These are phyloP conservation scores for Alternaria consortialis DNA, from an alignment of 2,329 filamentous ascomycete genomes.

Conservation along the genomic window DNA sequence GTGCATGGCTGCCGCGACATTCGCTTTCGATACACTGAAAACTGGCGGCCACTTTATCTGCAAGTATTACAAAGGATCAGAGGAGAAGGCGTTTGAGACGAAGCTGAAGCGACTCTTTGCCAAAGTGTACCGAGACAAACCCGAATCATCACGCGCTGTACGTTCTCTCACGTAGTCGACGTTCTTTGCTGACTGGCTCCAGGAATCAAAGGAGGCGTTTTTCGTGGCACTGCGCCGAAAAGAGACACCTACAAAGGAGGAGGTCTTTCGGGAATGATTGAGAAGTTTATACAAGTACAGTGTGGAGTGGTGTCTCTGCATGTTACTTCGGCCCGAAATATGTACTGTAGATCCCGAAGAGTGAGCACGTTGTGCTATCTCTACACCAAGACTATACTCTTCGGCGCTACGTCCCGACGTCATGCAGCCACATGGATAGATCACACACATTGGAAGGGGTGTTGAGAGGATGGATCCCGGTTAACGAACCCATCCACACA, in stretches of 20 bases:
- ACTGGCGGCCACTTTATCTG: constrained; percentile 90
- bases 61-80: constrained; percentile 94
- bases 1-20: constrained; percentile 83
- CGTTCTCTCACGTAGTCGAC: background rate
- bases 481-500: constrained; percentile 14
- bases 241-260: constrained; percentile 56
- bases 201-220: constrained; percentile 87
- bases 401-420: background rate
- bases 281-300: background rate
- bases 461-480: constrained; percentile 20
- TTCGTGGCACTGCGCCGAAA: constrained; percentile 83
- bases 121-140: constrained; percentile 87
- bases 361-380: background rate
- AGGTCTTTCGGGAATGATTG: constrained; percentile 53
- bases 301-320: background rate
- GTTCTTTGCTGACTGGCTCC: constrained; percentile 17
- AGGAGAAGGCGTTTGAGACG: constrained; percentile 82
- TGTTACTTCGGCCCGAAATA: constrained; percentile 12
- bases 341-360: background rate
- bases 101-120: constrained; percentile 79
- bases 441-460: constrained; percentile 18
- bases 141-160: constrained; percentile 87
- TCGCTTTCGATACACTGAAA: constrained; percentile 84
- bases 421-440: constrained; percentile 30
- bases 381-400: background rate